Base-by-base conservation (phyloP, 768 basidiomycete genomes). In the Royoungia palumana region DNA sequence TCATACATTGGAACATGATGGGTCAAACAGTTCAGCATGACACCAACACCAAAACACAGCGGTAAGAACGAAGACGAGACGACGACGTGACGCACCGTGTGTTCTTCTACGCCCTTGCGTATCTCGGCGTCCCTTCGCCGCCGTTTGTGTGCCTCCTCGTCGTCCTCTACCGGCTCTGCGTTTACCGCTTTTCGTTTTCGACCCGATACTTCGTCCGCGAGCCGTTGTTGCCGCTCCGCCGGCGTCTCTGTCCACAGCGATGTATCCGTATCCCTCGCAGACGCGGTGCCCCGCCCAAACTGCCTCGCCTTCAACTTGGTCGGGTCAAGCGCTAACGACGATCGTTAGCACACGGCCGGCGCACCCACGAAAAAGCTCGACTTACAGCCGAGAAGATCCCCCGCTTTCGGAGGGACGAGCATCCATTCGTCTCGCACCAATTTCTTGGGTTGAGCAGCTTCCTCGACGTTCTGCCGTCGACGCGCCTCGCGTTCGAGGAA, bases 221-320 rank as follows among this genome's bases (percentile, higher is more conserved):
- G 73, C 2, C 96, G 80, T 60, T 95, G 86, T 63, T 91, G 92
- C 14, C 87, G 79, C 63, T 98, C 92, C 0, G 85, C 85, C 0
- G 96, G 96, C 1, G 96, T 97, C 73, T 99, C 96, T 0, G 96
- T 99, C 96, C 96, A 99, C 12, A 95, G 75, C 3, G 83, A 84
- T 46, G 70, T 77, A 56, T 88, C 87, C 25, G 67, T 61, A 22
- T 65, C 58, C 7, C 69, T 68, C 37, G 73, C 66, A 1, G 73
- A 69, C 12, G 71, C 64, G n/a, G 69, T 54, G 20, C 80, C 70
- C 45, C 78, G 74, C n/a, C 86, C 81, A 68, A 94, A 94, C 62
- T 90, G 86, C 19, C 91, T 83, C 2, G 81, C 71, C 66, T 83
- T 86, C 19, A 93, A 70, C 61, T 89, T 91, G 5, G 89, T 84